phyloP scores from a whole-genome alignment of 495 filamentous ascomycete genomes.

The Aspergillus funiculosus region DNA sequence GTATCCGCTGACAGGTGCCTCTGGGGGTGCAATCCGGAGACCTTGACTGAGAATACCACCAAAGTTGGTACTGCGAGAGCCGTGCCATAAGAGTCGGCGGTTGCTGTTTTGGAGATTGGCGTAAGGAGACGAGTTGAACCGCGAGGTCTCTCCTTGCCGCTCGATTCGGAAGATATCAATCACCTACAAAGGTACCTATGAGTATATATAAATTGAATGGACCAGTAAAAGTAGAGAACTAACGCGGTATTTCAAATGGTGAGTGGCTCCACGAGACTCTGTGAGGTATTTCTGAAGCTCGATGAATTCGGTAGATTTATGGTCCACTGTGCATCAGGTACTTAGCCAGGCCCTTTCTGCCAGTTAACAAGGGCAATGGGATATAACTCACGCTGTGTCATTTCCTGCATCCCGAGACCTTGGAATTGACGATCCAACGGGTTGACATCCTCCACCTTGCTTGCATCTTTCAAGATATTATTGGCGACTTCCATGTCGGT shows the following conservation, averaged over 20 bases:
- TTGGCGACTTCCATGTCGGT: constrained; percentile 78
- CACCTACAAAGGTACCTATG: constrained; percentile 31
- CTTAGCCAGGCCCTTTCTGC: background rate
- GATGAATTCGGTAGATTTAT: constrained; percentile 52
- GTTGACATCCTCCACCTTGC: constrained; percentile 48
- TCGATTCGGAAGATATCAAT: constrained; percentile 78
- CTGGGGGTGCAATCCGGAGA: constrained; percentile 78
- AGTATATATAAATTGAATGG: background rate
- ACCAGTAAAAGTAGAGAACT: constrained; percentile 2
- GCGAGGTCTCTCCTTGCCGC: constrained; percentile 63
- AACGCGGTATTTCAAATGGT: constrained; percentile 47
- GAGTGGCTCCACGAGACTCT: constrained; percentile 56
- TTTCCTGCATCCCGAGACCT: constrained; percentile 65
- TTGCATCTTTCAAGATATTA: constrained; percentile 64
- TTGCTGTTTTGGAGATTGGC: constrained; percentile 45
- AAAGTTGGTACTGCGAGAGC: constrained; percentile 68
- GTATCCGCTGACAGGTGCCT: constrained; percentile 72
- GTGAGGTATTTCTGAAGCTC: constrained; percentile 61
- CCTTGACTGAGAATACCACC: constrained; percentile 80
- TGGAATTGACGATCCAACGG: constrained; percentile 65
- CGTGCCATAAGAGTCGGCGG: constrained; percentile 79
- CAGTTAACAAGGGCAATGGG: too few relatives aligned
- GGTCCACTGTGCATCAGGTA: constrained; percentile 42
- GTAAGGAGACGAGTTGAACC: constrained; percentile 54
- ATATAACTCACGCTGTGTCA: constrained; percentile 49